Base-by-base conservation (phyloP, 1,284 basidiomycete genomes). In the Athelia sp. region DNA sequence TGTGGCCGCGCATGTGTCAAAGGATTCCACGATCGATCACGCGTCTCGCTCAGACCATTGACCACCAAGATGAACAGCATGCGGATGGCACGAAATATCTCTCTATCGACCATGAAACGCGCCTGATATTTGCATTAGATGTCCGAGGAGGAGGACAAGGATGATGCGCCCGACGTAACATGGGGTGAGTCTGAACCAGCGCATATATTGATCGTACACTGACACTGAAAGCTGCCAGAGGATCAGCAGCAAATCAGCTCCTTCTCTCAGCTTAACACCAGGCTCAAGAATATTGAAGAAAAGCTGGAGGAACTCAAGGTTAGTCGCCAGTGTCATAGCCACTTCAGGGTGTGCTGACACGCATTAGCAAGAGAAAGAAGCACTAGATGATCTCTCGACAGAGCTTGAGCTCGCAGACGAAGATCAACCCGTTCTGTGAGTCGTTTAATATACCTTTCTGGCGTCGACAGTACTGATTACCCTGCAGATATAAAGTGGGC, bases 371-470 rank as follows among this genome's bases (percentile, higher is more conserved):
- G 92, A 96, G 67, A 95, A 94, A 65, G 94, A 98, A 59, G 87
- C 91, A 6, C 78, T 97, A 13, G 93, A 97, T 56, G 93, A 97
- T 62, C 76, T 98, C 22, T 72, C 81, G 2, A 90, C 83, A 52
- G 93, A 98, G 62, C 75, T 98, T n/a, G 93, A 98, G 65, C 80
- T 98, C 15, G 83, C 86, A 1, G 93, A 97, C 55, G 91, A 94
- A 57, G 84, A 91, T 52, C 77, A 90, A 52, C 74, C 74, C 1
- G 80, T 96, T 4, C 64, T 93, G 86, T 93, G 61, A 50, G 84
- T 60, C 13, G 13, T 21, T 18, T n/a, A 52, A 36, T 14, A 46
- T 24, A 23, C 46, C 3, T 43, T 29, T 43, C n/a, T 53, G 47
- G 19, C 19, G 49, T 17, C 45, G 21, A 36, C 24, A 38, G 13